Evolutionary conservation across 2,329 filamentous ascomycete species (phyloP), one percentile per base, ranked within the genome.

Genomic region (Aspergillus ibericus): DNA sequence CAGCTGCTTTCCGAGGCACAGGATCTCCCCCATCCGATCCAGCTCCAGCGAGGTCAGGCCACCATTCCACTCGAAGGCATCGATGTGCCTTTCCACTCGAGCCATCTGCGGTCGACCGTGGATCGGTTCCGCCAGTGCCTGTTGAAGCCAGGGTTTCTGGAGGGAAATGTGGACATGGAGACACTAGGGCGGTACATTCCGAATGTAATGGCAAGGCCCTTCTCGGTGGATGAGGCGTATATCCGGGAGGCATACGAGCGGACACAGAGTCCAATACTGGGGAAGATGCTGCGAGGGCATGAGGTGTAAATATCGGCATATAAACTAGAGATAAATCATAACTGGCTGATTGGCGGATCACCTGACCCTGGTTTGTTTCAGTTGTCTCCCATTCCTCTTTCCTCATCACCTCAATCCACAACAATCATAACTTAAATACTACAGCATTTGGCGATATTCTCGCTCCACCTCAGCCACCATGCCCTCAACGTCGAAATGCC

Each of bases 141-240:
- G 72, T 55, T 63, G 13, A 57, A 54, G 8, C 60, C 62, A 13
- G 62, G 62, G 5, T 60, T 66, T 4, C 48, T 66, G 4, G 56
- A 59, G 13, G 62, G 60, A 2, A 93, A 90, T 48, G 96, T 98
- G 75, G 93, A 98, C 77, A 92, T 93, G 5, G 88, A 90, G 72
- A 96, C 96, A 83, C 81, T 98, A 70, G 93, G 93, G 70, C 96
- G 96, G 79, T 98, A 98, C 79, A 97, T 98, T 65, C 93, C 93
- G 67, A 98, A 98, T 78, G 92, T 98, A 66, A 97, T 93, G 61
- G 93, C 93, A 56, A 88, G 87, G 79, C 93, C 93, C 13, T 98
- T 98, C 75, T 91, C 91, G 74, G 81, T 97, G 63, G 96, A 92
- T 58, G 95, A 91, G 83, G 92, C 96, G 80, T 98, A 98, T 81